Conservation (phyloP, 495 filamentous ascomycete species). For the Elasticomyces elasticus region DNA sequence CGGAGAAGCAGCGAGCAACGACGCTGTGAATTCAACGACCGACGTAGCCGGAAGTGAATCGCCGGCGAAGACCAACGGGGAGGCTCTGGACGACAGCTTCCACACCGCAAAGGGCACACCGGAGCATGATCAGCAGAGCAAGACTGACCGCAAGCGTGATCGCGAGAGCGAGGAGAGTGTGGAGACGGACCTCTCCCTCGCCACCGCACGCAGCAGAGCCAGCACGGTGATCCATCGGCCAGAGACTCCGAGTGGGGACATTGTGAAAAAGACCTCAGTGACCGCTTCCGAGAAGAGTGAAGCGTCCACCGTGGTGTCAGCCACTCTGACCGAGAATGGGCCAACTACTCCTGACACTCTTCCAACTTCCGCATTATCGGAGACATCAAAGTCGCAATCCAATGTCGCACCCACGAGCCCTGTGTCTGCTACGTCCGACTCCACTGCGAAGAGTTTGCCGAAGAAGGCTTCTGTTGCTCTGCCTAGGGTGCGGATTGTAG, state of each 20-base stretch:
- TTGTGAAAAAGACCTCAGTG: background rate
- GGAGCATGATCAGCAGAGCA: background rate
- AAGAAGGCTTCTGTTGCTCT: background rate
- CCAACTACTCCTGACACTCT: too few species aligned
- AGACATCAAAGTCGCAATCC: background rate
- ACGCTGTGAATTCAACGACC: background rate
- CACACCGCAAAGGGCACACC: conserved; percentile 9
- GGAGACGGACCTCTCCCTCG: background rate
- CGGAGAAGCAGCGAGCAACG: background rate
- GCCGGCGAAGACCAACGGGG: background rate
- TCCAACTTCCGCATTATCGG: too few species aligned
- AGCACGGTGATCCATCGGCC: background rate
- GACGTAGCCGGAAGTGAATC: background rate
- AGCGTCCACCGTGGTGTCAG: background rate
- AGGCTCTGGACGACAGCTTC: conserved; percentile 7
- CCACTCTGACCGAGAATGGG: background rate
- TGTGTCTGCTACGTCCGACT: background rate
- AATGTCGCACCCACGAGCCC: background rate
- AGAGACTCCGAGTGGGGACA: background rate
- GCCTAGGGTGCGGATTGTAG: background rate
- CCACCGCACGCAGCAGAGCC: background rate
- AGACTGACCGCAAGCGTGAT: background rate
- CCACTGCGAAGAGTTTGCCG: background rate
- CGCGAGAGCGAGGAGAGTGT: background rate
- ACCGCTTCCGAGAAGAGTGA: background rate